phyloP scores from a whole-genome alignment of 176 grass and related monocot species.

The Hordeum marinum region DNA sequence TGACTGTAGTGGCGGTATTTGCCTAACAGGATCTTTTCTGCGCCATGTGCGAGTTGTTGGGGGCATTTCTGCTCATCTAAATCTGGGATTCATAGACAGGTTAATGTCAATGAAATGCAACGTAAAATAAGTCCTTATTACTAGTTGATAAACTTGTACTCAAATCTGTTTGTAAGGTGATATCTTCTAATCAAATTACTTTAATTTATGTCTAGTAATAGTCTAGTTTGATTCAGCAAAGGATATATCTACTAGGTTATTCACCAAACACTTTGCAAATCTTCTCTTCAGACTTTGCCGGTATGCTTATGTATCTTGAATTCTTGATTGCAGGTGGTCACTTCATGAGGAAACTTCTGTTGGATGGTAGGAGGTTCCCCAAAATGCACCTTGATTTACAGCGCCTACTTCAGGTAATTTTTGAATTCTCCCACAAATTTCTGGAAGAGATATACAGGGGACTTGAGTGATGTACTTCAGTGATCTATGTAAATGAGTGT shows the following conservation, averaged over 20 bases:
- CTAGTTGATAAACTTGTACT: background rate
- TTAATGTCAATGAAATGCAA: background rate
- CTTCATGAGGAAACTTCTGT: conserved; percentile 77
- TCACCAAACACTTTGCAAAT: background rate
- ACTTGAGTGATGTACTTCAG: background rate
- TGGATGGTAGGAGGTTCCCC: conserved; percentile 88
- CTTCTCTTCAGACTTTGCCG: background rate
- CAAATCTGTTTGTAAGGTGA: background rate
- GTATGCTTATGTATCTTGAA: conserved; percentile 4
- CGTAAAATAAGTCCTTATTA: background rate
- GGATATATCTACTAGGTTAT: background rate
- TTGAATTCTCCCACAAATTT: background rate
- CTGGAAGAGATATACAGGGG: background rate
- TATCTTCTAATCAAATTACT: background rate
- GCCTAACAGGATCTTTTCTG: background rate
- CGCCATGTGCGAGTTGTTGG: background rate
- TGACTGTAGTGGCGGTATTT: background rate
- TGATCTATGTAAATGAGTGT: background rate
- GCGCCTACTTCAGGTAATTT: conserved; percentile 77
- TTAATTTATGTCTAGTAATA: background rate
- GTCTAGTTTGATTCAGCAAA: background rate
- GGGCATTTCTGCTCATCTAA: background rate
- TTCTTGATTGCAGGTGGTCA: conserved; percentile 61
- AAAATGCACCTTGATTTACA: conserved; percentile 95
- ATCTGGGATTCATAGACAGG: background rate